Evolutionary conservation across 2,329 filamentous ascomycete genomes (phyloP).

Genomic region (Colletotrichum camelliae): DNA sequence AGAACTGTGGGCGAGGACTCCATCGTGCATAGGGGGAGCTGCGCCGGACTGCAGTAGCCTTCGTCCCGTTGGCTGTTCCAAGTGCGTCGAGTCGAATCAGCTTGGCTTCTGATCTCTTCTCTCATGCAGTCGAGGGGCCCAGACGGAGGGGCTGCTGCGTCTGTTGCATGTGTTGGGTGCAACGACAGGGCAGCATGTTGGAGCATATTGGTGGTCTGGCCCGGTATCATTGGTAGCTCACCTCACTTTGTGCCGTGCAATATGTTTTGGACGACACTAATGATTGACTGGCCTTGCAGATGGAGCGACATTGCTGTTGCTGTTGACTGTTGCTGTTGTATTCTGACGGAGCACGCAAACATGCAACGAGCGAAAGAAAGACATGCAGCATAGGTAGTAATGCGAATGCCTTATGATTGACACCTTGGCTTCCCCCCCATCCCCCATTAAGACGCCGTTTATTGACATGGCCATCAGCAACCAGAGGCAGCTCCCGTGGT

Average conservation of each 20-base stretch:
- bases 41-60: not conserved
- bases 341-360: not conserved
- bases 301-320: not conserved
- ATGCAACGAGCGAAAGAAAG: not conserved
- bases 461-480: not conserved
- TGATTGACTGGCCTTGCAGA: not conserved
- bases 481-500: not conserved
- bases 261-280: not conserved
- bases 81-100: not conserved
- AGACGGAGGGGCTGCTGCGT: not conserved
- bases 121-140: not conserved
- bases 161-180: not conserved
- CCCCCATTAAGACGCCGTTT: not conserved
- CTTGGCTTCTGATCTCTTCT: not conserved
- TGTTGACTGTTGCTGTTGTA: not conserved
- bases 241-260: not conserved
- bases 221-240: not conserved
- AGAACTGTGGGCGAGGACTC: not conserved
- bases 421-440: not conserved
- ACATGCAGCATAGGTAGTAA: not conserved
- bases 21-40: constrained; percentile 4
- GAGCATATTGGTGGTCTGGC: not conserved
- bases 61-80: not conserved
- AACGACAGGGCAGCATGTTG: not conserved
- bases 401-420: not conserved